Evolutionary conservation across 495 filamentous ascomycete genomes (phyloP).

Genomic region (Aspergillus bridgeri): DNA sequence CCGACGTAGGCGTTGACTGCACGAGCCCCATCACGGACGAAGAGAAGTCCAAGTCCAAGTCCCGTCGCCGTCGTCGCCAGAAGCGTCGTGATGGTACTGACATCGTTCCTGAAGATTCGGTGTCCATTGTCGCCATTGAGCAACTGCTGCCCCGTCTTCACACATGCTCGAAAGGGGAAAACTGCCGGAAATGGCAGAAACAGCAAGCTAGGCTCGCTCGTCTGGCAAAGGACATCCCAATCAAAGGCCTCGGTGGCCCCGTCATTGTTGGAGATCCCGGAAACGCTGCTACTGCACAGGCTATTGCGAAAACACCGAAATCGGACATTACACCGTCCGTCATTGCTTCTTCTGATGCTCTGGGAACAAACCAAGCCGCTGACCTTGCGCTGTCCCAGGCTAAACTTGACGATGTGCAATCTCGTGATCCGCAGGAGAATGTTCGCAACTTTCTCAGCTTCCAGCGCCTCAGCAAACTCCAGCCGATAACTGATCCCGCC

Average conservation of each 20-base stretch:
- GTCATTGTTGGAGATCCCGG: conserved; percentile 66
- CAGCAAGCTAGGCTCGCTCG: conserved; percentile 51
- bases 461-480: conserved; percentile 55
- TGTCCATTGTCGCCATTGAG: conserved; percentile 90
- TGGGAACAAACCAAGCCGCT: conserved; percentile 58
- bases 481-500: conserved; percentile 36
- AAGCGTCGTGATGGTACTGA: conserved; percentile 37
- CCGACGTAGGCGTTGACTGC: conserved; percentile 10
- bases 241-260: conserved; percentile 8
- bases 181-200: conserved; percentile 75
- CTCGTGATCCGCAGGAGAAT: conserved; percentile 83
- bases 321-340: conserved; percentile 61
- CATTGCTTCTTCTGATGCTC: conserved; percentile 83
- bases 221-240: conserved; percentile 16
- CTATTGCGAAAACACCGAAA: conserved; percentile 23
- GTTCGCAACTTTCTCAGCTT: conserved; percentile 83
- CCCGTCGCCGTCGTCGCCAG: conserved; percentile 33
- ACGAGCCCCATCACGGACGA: conserved; percentile 29
- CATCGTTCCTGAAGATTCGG: conserved; percentile 72
- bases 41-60: conserved; percentile 32
- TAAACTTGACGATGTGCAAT: conserved; percentile 60
- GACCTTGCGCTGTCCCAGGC: conserved; percentile 68
- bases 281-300: conserved; percentile 60
- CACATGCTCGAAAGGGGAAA: conserved; percentile 84
- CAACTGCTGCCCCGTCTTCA: conserved; percentile 82